A percentile compares a stretch with the other conserved stretches of the same genome.
phyloP scores from a whole-genome alignment of 768 basidiomycete species.

The Rhodocollybia butyracea region DNA sequence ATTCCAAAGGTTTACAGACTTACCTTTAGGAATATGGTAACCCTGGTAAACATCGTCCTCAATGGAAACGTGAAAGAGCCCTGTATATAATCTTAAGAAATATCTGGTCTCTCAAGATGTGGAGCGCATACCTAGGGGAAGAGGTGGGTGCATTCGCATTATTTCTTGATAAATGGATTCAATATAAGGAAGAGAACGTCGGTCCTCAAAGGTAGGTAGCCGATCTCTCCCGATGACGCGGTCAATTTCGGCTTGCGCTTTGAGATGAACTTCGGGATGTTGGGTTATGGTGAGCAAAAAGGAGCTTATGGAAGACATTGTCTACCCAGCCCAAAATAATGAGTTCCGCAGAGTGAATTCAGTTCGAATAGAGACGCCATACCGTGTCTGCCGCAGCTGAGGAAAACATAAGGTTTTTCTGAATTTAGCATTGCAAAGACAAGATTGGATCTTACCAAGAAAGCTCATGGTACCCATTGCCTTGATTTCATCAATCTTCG shows the following conservation, averaged over 20 bases:
- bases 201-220: constrained; percentile 2
- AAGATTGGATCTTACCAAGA: background rate
- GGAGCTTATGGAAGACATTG: background rate
- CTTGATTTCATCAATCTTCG: background rate
- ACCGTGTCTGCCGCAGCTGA: background rate
- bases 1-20: no score
- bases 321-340: no score
- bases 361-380: background rate
- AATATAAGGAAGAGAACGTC: background rate
- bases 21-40: constrained; percentile 21
- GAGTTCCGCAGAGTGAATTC: background rate
- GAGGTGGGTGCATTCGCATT: background rate
- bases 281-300: constrained; percentile 14
- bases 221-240: background rate
- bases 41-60: constrained; percentile 17
- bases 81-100: background rate
- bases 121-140: background rate
- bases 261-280: background rate
- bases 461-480: background rate
- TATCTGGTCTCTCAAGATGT: background rate
- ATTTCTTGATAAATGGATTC: constrained; percentile 1
- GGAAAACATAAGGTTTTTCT: no score
- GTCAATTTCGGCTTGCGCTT: constrained; percentile 1
- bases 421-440: background rate
- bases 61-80: constrained; percentile 11